These are phyloP conservation scores for Fremontodendron californicum DNA, from an alignment of 345 rosid genomes.

Conservation along the genomic window DNA sequence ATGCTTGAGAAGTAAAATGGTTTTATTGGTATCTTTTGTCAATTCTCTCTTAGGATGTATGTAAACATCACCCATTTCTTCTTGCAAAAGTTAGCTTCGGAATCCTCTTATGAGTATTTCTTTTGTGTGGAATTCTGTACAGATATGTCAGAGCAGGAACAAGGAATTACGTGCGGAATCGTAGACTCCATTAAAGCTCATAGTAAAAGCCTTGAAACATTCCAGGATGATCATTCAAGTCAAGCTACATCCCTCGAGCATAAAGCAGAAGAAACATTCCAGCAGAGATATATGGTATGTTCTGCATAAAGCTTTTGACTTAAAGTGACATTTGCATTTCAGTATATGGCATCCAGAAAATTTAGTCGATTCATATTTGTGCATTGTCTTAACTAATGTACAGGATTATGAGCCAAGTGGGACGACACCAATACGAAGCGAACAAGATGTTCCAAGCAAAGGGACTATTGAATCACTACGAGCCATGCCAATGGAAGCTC, in stretches of 20 bases:
- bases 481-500: slow-evolving; percentile 78
- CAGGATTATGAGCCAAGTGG: slow-evolving; percentile 91
- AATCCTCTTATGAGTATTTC: background rate
- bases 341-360: no score
- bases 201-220: slow-evolving; percentile 37
- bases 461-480: slow-evolving; percentile 76
- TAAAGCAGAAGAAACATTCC: slow-evolving; percentile 65
- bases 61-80: background rate
- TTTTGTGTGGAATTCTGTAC: slow-evolving; percentile 18
- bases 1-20: background rate
- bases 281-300: slow-evolving; percentile 60
- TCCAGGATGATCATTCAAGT: slow-evolving; percentile 56
- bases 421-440: slow-evolving; percentile 61
- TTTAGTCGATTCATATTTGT: background rate
- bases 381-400: background rate
- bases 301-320: background rate
- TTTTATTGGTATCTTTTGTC: background rate
- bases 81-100: background rate
- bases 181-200: slow-evolving; percentile 52
- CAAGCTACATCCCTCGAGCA: slow-evolving; percentile 54
- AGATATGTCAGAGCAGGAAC: no score
- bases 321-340: no score
- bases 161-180: slow-evolving; percentile 47
- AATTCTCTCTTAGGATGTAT: background rate
- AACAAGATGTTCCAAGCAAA: slow-evolving; percentile 68